Evolutionary conservation across 1,139 yeast genomes (phyloP), one percentile per base, ranked within the genome.

Genomic region (Suhomyces bolitotheri): DNA sequence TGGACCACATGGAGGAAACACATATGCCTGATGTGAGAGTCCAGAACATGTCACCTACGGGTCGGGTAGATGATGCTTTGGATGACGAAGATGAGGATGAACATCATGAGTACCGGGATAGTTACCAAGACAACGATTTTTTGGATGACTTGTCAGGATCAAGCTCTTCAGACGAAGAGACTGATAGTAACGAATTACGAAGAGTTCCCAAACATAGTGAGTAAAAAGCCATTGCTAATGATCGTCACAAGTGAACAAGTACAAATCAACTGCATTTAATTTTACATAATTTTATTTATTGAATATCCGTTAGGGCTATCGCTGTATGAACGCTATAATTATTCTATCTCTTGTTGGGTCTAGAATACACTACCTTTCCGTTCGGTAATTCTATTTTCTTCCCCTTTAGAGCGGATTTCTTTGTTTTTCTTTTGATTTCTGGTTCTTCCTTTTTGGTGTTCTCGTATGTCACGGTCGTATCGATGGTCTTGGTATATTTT

Each of bases 281-380:
- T n/a, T n/a, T n/a, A n/a, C n/a, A n/a, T n/a, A n/a, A n/a, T n/a
- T n/a, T n/a, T n/a, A n/a, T n/a, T n/a, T n/a, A n/a, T n/a, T n/a
- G n/a, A n/a, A n/a, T n/a, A n/a, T n/a, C n/a, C n/a, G n/a, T n/a
- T n/a, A n/a, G n/a, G n/a, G n/a, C n/a, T n/a, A n/a, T n/a, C n/a
- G n/a, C n/a, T n/a, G n/a, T n/a, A n/a, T n/a, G n/a, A n/a, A n/a
- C n/a, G n/a, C n/a, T n/a, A n/a, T n/a, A n/a, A n/a, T n/a, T n/a
- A n/a, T n/a, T n/a, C 8, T 8, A 17, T 17, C 12, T 27, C 22
- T 47, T 48, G 30, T 45, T 41, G 13, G 59, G 48, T 50, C 80
- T 66, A 8, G 75, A 66, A 43, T 76, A 76, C 2, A 76, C 67
- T 2, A 76, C 78, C 49, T 78, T 78, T 0, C 85, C 85, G 50